Evolutionary conservation across 495 filamentous ascomycete species (phyloP).

Genomic region (Neurospora sp.): DNA sequence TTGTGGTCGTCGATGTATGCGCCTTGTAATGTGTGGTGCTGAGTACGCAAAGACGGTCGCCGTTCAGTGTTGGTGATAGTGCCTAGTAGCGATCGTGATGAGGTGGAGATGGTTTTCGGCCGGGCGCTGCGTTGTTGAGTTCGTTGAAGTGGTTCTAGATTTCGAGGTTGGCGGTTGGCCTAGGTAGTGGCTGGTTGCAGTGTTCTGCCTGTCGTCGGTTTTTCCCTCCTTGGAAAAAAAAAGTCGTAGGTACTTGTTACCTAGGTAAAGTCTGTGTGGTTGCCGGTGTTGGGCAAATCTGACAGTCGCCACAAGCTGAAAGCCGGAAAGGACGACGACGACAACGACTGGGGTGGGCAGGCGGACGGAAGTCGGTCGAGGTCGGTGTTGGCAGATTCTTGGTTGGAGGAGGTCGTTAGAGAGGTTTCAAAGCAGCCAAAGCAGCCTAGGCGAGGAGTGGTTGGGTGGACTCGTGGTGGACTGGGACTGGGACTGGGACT

Average conservation of each 20-base stretch:
- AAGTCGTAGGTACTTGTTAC: neutral
- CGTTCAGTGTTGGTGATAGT: neutral
- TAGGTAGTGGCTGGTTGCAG: neutral
- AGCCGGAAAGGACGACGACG: neutral
- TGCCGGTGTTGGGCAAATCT: neutral
- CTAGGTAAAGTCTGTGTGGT: neutral
- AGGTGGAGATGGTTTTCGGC: neutral
- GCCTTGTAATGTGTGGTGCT: neutral
- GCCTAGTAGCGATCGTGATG: neutral
- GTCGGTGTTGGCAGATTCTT: neutral
- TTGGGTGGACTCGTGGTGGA: neutral
- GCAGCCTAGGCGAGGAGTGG: neutral
- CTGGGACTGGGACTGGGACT: neutral
- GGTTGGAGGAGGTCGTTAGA: neutral
- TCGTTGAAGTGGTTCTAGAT: neutral
- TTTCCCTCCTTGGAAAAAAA: neutral
- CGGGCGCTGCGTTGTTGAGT: neutral
- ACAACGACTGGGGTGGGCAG: neutral
- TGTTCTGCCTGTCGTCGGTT: neutral
- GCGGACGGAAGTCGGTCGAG: neutral
- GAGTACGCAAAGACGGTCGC: neutral
- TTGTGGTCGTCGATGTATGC: conserved; percentile 3
- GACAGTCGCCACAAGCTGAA: neutral
- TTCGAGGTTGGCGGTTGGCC: neutral
- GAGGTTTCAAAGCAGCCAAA: neutral